Base-by-base conservation (phyloP, 805 yeast genomes). In the Lipomyces yamadae region DNA sequence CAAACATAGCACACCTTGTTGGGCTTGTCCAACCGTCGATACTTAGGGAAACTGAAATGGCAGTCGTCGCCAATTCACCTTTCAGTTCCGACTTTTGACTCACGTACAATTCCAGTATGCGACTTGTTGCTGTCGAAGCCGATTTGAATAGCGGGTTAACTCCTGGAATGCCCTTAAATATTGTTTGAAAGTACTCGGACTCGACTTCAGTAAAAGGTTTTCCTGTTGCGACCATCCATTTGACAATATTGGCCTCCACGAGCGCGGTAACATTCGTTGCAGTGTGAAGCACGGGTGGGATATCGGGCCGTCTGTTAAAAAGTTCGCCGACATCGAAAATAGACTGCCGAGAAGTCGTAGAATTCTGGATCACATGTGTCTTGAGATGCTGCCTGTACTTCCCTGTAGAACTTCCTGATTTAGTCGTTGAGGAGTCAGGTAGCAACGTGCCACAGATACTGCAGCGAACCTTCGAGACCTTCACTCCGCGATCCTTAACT, bases 381-480 rank as follows among this genome's bases (percentile, higher is more conserved):
- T 4, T n/a, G n/a, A n/a, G n/a, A n/a, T n/a, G n/a, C n/a, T n/a
- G n/a, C n/a, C n/a, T n/a, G n/a, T n/a, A 50, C n/a, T 4, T 50
- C 29, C 54, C 54, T 50, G 54, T 50, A 29, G 54, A 50, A 50
- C 54, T 30, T 29, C 54, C 54, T n/a, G 54, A 50, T 30, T 50
- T 50, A 30, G 10, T 50, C 11, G 54, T 50, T 30, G 54, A 50
- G 13, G 29, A 50, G 11, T 50, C 54, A n/a, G 54, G 30, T 3
- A 50, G 18, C n/a, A n/a, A 30, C 13, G 54, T 30, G 18, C 54
- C 54, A 50, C 54, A 50, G 18, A 50, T 30, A 50, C 4, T 45
- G 11, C 52, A 45, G 10, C 52, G 4, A 45, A 45, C 52, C 54
- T 50, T 50, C 18, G 30, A 30, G 18, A 50, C 29, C 3, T n/a